phyloP scores from a whole-genome alignment of 2,329 filamentous ascomycete genomes.

The Alternaria metachromatica region DNA sequence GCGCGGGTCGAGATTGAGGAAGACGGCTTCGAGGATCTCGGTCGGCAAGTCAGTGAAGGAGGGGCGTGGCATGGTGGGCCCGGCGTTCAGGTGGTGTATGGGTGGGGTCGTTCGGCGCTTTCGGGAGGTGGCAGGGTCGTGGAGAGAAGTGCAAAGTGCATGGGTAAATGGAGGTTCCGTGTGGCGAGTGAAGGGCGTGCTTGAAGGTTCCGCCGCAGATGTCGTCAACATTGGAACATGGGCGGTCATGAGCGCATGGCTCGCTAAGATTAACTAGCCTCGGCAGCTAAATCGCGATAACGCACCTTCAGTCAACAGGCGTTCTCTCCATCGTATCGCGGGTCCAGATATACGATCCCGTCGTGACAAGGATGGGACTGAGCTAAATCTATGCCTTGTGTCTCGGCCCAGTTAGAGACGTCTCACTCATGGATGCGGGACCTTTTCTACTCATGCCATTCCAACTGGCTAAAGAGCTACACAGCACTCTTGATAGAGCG shows the following conservation, averaged over 20 bases:
- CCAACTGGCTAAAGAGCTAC: not conserved
- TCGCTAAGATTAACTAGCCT: constrained; percentile 21
- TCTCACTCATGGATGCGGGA: not conserved
- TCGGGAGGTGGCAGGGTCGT: not conserved
- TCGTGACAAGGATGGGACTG: not conserved
- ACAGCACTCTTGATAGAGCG: not conserved
- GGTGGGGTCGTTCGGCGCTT: not conserved
- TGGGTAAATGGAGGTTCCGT: not conserved
- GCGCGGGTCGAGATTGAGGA: constrained; percentile 65
- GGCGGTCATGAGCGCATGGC: constrained; percentile 20
- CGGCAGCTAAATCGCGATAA: constrained; percentile 17
- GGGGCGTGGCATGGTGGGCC: constrained; percentile 15
- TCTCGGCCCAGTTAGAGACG: not conserved
- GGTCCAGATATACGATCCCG: not conserved
- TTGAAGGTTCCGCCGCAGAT: constrained; percentile 5
- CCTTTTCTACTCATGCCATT: not conserved
- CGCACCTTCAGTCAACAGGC: constrained; percentile 6
- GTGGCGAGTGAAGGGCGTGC: constrained; percentile 1
- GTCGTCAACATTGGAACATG: constrained; percentile 21
- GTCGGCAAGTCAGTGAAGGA: constrained; percentile 66
- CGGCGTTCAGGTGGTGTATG: not conserved
- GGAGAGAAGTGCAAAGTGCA: not conserved
- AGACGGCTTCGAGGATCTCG: constrained; percentile 82
- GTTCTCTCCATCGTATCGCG: not conserved
- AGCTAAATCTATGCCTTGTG: not conserved